Evolutionary conservation across 2,329 filamentous ascomycete genomes (phyloP).

Genomic region (Phyllosticta citribraziliensis): DNA sequence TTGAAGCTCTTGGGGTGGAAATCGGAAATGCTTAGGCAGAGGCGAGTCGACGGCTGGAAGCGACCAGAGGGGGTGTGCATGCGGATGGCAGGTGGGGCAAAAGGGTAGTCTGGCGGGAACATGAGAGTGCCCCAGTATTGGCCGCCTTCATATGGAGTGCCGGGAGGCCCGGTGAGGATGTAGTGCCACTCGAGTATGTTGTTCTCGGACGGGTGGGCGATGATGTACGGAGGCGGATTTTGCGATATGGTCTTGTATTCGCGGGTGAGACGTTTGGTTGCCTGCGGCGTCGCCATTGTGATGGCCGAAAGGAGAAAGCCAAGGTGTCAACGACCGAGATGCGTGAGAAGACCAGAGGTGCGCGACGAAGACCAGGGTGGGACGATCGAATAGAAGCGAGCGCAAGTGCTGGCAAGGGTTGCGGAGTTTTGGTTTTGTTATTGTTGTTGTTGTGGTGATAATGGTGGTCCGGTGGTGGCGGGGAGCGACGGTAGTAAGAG

Average conservation of each 20-base stretch:
- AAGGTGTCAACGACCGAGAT: not conserved
- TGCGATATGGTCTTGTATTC: constrained; percentile 57
- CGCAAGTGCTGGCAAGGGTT: not conserved
- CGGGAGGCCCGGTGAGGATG: constrained; percentile 86
- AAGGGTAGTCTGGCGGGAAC: constrained; percentile 94
- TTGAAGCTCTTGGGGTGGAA: constrained; percentile 99
- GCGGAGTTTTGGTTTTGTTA: not conserved
- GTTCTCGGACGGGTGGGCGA: constrained; percentile 76
- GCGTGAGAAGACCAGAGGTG: not conserved
- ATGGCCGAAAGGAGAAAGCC: constrained; percentile 4
- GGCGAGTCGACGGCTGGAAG: constrained; percentile 83
- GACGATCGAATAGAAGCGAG: not conserved
- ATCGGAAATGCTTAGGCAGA: constrained; percentile 93
- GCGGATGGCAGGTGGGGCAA: constrained; percentile 90
- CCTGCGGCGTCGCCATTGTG: constrained; percentile 30
- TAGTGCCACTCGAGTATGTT: constrained; percentile 97
- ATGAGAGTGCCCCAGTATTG: constrained; percentile 98
- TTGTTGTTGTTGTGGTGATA: not conserved
- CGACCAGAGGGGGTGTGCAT: constrained; percentile 97
- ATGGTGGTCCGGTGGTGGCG: not conserved
- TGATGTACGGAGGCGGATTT: constrained; percentile 81
- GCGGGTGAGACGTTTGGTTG: constrained; percentile 43
- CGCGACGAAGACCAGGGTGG: not conserved
- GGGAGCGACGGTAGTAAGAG: not conserved
- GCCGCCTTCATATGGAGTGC: constrained; percentile 86